phyloP scores from a whole-genome alignment of 1,284 basidiomycete genomes.

The Pseudozyma sp. region DNA sequence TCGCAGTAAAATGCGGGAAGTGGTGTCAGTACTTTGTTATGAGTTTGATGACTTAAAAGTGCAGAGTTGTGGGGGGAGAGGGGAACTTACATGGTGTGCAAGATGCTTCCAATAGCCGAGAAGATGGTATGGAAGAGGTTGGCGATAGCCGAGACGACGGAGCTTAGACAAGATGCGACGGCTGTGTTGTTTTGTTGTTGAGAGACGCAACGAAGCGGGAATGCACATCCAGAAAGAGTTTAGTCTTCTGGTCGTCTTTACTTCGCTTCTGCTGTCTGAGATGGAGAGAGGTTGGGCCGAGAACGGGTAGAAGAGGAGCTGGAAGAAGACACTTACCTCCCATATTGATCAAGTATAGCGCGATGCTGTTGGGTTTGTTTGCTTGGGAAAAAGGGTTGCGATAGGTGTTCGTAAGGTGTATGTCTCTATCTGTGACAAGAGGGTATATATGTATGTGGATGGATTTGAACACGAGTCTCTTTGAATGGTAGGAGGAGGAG shows the following conservation, averaged over 20 bases:
- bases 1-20: background rate
- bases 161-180: slow-evolving; percentile 53
- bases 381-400: background rate
- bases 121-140: slow-evolving; percentile 50
- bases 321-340: slow-evolving; percentile 18
- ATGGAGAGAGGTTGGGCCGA: too few species aligned
- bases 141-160: slow-evolving; percentile 52
- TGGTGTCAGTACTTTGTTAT: background rate
- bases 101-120: slow-evolving; percentile 45
- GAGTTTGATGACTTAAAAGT: too few species aligned
- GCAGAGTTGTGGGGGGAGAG: too few species aligned
- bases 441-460: background rate
- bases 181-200: slow-evolving; percentile 18
- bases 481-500: too few species aligned
- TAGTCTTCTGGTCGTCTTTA: too few species aligned
- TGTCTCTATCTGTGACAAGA: too few species aligned
- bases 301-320: background rate
- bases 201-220: background rate
- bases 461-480: background rate
- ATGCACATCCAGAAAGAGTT: too few species aligned
- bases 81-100: slow-evolving; percentile 56
- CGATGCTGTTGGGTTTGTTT: background rate
- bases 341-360: slow-evolving; percentile 10
- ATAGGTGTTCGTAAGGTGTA: background rate
- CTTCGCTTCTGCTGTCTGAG: too few species aligned